Evolutionary conservation across 805 yeast species (phyloP).

Genomic region (Wickerhamomyces bovis): DNA sequence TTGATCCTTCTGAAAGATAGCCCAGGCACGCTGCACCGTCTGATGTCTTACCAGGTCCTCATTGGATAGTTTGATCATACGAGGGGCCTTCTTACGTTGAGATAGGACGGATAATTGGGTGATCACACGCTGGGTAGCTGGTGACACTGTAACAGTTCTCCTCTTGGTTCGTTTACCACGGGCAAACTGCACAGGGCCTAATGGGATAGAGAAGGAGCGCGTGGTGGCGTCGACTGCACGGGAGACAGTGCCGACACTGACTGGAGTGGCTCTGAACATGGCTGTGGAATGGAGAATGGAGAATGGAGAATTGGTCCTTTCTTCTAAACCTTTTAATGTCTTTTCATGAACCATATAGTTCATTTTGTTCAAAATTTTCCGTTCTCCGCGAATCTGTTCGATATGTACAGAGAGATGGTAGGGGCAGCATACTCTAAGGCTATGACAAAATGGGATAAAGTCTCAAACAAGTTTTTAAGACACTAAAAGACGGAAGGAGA

Average conservation of each 20-base stretch:
- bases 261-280: background rate
- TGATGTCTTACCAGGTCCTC: conserved; percentile 86
- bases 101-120: conserved; percentile 70
- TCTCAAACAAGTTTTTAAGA: no score
- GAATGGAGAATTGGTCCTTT: no score
- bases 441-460: no score
- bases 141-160: conserved; percentile 30
- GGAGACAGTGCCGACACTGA: background rate
- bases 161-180: conserved; percentile 47
- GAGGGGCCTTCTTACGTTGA: conserved; percentile 86
- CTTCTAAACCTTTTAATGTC: no score
- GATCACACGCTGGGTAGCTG: conserved; percentile 43
- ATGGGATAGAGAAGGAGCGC: no score
- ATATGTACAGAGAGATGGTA: no score
- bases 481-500: no score
- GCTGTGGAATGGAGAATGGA: no score
- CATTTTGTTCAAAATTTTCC: no score
- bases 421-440: no score
- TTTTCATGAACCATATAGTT: no score
- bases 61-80: conserved; percentile 60
- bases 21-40: conserved; percentile 82
- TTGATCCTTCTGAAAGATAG: conserved; percentile 47
- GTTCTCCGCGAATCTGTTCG: no score
- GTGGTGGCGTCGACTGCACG: conserved; percentile 1
- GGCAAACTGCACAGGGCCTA: conserved; percentile 21